Percentiles rank a stretch among this genome's conserved stretches.
Evolutionary conservation across 2,329 filamentous ascomycete species (phyloP).

Genomic region (Sordariomycetes sp.): DNA sequence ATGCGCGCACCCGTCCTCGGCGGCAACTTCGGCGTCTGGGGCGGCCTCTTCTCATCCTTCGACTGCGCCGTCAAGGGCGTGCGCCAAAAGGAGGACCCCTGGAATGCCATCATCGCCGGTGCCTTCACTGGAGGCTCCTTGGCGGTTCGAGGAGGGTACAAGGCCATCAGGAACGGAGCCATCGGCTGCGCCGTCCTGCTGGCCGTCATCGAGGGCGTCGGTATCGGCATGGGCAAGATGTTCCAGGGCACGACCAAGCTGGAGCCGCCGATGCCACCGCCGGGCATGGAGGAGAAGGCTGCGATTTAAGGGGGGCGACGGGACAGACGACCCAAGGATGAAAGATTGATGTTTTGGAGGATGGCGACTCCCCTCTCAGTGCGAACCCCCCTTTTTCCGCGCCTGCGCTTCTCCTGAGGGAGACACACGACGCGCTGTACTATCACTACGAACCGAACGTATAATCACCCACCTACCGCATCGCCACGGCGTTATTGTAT

Average conservation of each 20-base stretch:
- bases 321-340: too few relatives aligned
- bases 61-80: conserved; percentile 95
- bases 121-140: conserved; percentile 94
- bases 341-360: too few relatives aligned
- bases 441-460: neutral
- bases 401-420: neutral
- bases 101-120: conserved; percentile 94
- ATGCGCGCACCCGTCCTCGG: conserved; percentile 91
- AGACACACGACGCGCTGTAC: neutral
- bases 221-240: conserved; percentile 91
- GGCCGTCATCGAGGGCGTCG: conserved; percentile 94
- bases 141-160: conserved; percentile 83
- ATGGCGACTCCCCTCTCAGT: too few relatives aligned
- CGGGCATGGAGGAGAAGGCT: conserved; percentile 3
- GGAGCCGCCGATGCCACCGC: conserved; percentile 41
- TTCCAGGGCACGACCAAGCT: conserved; percentile 82
- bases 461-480: neutral
- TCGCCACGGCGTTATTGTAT: neutral
- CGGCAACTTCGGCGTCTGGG: conserved; percentile 98
- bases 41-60: conserved; percentile 89
- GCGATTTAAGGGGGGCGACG: too few relatives aligned
- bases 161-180: conserved; percentile 87
- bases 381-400: neutral
- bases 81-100: conserved; percentile 94
- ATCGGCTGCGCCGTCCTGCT: conserved; percentile 93